Percentiles rank a stretch among this genome's conserved stretches.
phyloP scores from a whole-genome alignment of 331 rosid genomes.

The Pyracantha coccinea region DNA sequence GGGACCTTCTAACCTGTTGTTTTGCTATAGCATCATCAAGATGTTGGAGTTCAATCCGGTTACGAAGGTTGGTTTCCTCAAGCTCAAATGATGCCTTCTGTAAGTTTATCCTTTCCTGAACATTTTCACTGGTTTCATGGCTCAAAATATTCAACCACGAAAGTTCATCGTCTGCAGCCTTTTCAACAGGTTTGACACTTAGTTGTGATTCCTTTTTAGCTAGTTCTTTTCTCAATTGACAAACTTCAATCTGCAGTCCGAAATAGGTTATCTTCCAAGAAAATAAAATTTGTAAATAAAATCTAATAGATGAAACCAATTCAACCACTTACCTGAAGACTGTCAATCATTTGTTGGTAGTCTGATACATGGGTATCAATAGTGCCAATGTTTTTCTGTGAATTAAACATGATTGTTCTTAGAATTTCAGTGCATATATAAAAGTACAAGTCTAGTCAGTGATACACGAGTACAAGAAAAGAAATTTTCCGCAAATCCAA shows the following conservation, averaged over 20 bases:
- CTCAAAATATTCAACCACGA: slow-evolving; percentile 50
- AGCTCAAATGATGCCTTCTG: slow-evolving; percentile 58
- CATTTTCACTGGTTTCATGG: slow-evolving; percentile 56
- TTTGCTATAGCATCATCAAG: slow-evolving; percentile 57
- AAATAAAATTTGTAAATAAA: neutral
- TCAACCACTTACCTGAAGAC: slow-evolving; percentile 41
- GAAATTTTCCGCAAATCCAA: slow-evolving; percentile 4
- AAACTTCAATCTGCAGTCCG: slow-evolving; percentile 41
- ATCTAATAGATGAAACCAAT: neutral
- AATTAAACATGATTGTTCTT: neutral
- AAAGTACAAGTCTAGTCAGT: neutral
- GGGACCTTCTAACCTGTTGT: slow-evolving; percentile 30
- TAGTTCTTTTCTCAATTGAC: slow-evolving; percentile 42
- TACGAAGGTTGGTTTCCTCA: slow-evolving; percentile 49
- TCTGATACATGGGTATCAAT: slow-evolving; percentile 52
- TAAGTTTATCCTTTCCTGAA: slow-evolving; percentile 57
- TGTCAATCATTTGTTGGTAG: slow-evolving; percentile 58
- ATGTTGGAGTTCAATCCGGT: slow-evolving; percentile 47
- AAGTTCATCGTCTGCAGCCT: slow-evolving; percentile 44
- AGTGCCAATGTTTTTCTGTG: slow-evolving; percentile 52
- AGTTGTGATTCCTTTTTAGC: slow-evolving; percentile 45
- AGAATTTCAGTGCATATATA: neutral
- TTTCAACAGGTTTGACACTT: slow-evolving; percentile 41
- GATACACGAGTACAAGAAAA: neutral
- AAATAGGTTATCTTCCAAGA: slow-evolving; percentile 4